Evolutionary conservation across 2,329 filamentous ascomycete genomes (phyloP), one percentile per base, ranked within the genome.

Genomic region (Raffaelea deltoideospora): DNA sequence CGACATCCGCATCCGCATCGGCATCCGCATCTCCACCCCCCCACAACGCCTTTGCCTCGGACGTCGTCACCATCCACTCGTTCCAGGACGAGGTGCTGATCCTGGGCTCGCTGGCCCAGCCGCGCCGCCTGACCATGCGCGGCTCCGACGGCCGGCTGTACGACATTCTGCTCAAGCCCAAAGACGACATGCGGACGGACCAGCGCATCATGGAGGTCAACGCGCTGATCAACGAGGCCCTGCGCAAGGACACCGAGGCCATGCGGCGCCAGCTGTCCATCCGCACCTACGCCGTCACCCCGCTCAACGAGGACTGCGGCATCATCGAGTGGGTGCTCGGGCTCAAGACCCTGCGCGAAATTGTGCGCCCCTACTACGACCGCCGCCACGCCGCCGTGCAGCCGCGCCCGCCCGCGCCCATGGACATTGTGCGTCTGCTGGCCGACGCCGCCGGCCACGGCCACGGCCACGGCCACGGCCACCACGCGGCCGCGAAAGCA

Each of bases 131-230:
- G 37, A 90, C 76, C 14, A 82, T 90, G 7, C 73, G 83, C 37
- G 90, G 88, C 1, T 88, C 83, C 0, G 86, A 99, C 56, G 90
- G 92, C 8, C 80, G 79, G 40, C 69, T 70, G 15, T 98, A 98
- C 54, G 83, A 84, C 45, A 72, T 98, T 8, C 69, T 99, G 38
- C 92, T 93, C 63, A 98, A 99, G 52, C 92, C 90, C 9, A 96
- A 96, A 55, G 90, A 98, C 53, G 92, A 99, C 54, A 70, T 99
- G 19, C 80, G 90, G 35, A 98, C 93, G 46, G 92, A 99, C 50
- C 88, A 96, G 55, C 84, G 90, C 35, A 75, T 98, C 17, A 98
- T 98, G 87, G 92, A 98, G 53, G 98, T 98, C 65, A 98, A 96
- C 54, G 77, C 80, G 32, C 90, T 96, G 73, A 96, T 98, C 63